A percentile compares a stretch with the other conserved stretches of the same genome.
Conservation (phyloP, 2,329 filamentous ascomycete genomes). For the Fusarium sp. region DNA sequence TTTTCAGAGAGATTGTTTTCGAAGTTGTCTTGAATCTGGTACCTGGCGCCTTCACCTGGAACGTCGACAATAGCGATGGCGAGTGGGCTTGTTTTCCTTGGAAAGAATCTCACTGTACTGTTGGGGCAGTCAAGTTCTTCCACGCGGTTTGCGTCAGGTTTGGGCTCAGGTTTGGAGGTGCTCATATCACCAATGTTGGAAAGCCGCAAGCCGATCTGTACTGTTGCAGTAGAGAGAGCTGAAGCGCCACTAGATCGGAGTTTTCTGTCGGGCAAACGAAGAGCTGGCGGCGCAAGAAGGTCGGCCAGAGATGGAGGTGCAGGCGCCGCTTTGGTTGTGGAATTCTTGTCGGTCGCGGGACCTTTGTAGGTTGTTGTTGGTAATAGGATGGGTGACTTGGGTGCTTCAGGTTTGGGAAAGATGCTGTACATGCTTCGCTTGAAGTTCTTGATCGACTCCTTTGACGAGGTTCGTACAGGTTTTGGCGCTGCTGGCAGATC, state of each 20-base stretch:
- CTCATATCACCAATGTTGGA: constrained; percentile 68
- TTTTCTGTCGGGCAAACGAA: constrained; percentile 52
- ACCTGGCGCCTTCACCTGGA: constrained; percentile 39
- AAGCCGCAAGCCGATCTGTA: constrained; percentile 76
- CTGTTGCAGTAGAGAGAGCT: constrained; percentile 72
- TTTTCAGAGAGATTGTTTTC: constrained; percentile 47
- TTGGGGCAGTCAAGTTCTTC: constrained; percentile 54
- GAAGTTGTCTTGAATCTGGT: constrained; percentile 39
- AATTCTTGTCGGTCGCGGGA: constrained; percentile 15
- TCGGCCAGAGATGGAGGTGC: constrained; percentile 11
- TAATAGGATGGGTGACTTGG: constrained; percentile 51
- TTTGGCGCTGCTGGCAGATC: constrained; percentile 30
- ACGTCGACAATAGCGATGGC: constrained; percentile 44
- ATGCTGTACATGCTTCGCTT: constrained; percentile 46
- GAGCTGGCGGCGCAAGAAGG: constrained; percentile 56
- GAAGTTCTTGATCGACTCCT: constrained; percentile 39
- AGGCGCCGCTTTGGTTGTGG: constrained; percentile 21
- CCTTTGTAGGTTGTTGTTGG: constrained; percentile 61
- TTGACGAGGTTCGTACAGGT: constrained; percentile 31
- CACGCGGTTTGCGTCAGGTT: constrained; percentile 47
- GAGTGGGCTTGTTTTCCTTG: constrained; percentile 41
- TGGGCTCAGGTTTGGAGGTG: constrained; percentile 39
- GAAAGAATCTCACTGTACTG: constrained; percentile 27
- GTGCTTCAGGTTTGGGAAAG: constrained; percentile 36
- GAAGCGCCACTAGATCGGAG: constrained; percentile 70